A percentile compares a stretch with the other conserved stretches of the same genome.
Evolutionary conservation across 2,329 filamentous ascomycete genomes (phyloP).

Genomic region (Xylaria arbuscula): DNA sequence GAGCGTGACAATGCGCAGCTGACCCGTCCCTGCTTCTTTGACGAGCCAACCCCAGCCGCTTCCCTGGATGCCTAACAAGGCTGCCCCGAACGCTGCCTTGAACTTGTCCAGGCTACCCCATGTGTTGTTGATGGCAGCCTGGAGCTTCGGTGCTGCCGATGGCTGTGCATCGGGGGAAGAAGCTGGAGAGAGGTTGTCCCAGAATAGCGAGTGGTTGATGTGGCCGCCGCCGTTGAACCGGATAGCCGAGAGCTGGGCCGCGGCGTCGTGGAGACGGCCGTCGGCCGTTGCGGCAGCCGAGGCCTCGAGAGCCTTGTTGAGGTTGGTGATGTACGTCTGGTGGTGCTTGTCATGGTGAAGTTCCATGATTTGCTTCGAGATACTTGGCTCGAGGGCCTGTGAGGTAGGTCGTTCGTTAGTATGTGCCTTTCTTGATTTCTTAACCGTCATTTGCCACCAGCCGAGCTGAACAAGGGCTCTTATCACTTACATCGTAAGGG

Average conservation of each 20-base stretch:
- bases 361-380: slow-evolving; percentile 83
- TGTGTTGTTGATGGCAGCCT: slow-evolving; percentile 68
- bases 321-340: slow-evolving; percentile 80
- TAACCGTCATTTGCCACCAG: background rate
- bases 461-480: background rate
- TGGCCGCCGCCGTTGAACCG: slow-evolving; percentile 93
- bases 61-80: slow-evolving; percentile 78
- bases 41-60: slow-evolving; percentile 92
- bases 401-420: slow-evolving; percentile 10
- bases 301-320: slow-evolving; percentile 73
- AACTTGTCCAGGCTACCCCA: slow-evolving; percentile 78
- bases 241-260: slow-evolving; percentile 74
- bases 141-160: slow-evolving; percentile 66
- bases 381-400: slow-evolving; percentile 78
- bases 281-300: slow-evolving; percentile 67
- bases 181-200: slow-evolving; percentile 80
- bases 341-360: slow-evolving; percentile 84
- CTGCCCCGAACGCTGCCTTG: slow-evolving; percentile 71
- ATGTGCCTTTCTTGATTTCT: background rate
- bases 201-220: slow-evolving; percentile 94
- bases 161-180: slow-evolving; percentile 67
- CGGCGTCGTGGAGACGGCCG: slow-evolving; percentile 68
- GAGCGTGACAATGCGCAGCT: slow-evolving; percentile 79
- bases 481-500: slow-evolving; percentile 71
- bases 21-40: slow-evolving; percentile 68